phyloP scores from a whole-genome alignment of 352 stramenopile genomes.

The Globisporangium emineosum region DNA sequence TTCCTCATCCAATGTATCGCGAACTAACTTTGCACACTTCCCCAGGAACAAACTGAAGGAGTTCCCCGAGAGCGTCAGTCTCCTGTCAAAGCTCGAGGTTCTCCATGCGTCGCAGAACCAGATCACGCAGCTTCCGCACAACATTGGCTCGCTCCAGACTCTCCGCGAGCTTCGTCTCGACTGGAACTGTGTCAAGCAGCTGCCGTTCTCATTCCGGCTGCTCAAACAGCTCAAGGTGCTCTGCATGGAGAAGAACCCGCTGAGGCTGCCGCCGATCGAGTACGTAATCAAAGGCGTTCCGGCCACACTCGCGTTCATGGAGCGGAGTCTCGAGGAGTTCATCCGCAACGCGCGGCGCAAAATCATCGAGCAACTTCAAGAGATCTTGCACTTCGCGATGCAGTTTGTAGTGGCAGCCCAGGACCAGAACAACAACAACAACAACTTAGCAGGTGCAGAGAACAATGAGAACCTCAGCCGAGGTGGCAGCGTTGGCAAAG shows the following conservation, averaged over 20 bases:
- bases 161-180: slow-evolving; percentile 56
- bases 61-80: slow-evolving; percentile 37
- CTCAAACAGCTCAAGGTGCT: slow-evolving; percentile 30
- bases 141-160: slow-evolving; percentile 39
- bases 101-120: slow-evolving; percentile 51
- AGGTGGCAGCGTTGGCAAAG: not conserved
- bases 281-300: slow-evolving; percentile 43
- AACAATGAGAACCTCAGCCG: not conserved
- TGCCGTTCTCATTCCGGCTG: slow-evolving; percentile 62
- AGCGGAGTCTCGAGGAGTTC: slow-evolving; percentile 48
- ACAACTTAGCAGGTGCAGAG: not conserved
- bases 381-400: slow-evolving; percentile 36
- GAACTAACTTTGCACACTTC: not conserved
- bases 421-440: not conserved
- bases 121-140: slow-evolving; percentile 38
- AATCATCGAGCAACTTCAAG: slow-evolving; percentile 44
- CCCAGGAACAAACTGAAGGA: slow-evolving; percentile 38
- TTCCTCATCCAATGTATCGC: not conserved
- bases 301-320: slow-evolving; percentile 50
- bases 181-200: slow-evolving; percentile 60
- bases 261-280: slow-evolving; percentile 46
- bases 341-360: slow-evolving; percentile 38
- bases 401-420: slow-evolving; percentile 15
- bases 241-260: slow-evolving; percentile 61
- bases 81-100: slow-evolving; percentile 29